phyloP scores from a whole-genome alignment of 805 yeast species.

The Barnettozyma botsteinii region DNA sequence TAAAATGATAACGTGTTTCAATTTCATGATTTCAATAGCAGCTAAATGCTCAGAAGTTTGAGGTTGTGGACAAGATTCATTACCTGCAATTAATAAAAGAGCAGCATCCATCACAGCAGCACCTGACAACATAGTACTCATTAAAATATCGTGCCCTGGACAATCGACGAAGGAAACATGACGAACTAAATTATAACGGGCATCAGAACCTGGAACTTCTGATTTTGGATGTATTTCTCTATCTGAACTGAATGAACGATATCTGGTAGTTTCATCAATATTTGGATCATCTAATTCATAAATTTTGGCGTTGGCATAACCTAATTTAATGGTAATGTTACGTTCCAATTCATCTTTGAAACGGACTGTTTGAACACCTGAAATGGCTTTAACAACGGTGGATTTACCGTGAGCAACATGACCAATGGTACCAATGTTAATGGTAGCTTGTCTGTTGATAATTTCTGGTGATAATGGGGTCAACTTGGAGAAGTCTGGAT shows the following conservation, averaged over 20 bases:
- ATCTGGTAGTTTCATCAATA: slow-evolving; percentile 93
- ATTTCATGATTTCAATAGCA: slow-evolving; percentile 98
- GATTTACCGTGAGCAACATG: slow-evolving; percentile 96
- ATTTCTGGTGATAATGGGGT: slow-evolving; percentile 93
- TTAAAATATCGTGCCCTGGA: slow-evolving; percentile 99
- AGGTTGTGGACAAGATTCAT: slow-evolving; percentile 99
- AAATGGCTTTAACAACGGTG: slow-evolving; percentile 91
- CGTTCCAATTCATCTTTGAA: slow-evolving; percentile 98
- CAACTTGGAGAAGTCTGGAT: slow-evolving; percentile 75
- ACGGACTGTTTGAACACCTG: slow-evolving; percentile 98
- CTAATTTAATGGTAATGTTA: slow-evolving; percentile 96
- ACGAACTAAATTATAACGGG: slow-evolving; percentile 84
- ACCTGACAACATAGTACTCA: slow-evolving; percentile 99
- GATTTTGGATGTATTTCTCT: slow-evolving; percentile 94
- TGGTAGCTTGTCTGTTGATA: slow-evolving; percentile 97
- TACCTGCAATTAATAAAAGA: slow-evolving; percentile 89
- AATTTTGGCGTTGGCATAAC: slow-evolving; percentile 98
- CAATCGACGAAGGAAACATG: slow-evolving; percentile 99
- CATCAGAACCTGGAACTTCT: slow-evolving; percentile 80
- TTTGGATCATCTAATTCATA: slow-evolving; percentile 82
- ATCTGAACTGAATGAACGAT: slow-evolving; percentile 89
- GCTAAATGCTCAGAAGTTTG: slow-evolving; percentile 99
- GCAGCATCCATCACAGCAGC: slow-evolving; percentile 99
- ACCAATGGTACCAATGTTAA: slow-evolving; percentile 96
- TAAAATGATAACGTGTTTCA: slow-evolving; percentile 90